These are phyloP conservation scores for Cladobotryum mycophilum DNA, from an alignment of 2,329 filamentous ascomycete species.

Conservation along the genomic window DNA sequence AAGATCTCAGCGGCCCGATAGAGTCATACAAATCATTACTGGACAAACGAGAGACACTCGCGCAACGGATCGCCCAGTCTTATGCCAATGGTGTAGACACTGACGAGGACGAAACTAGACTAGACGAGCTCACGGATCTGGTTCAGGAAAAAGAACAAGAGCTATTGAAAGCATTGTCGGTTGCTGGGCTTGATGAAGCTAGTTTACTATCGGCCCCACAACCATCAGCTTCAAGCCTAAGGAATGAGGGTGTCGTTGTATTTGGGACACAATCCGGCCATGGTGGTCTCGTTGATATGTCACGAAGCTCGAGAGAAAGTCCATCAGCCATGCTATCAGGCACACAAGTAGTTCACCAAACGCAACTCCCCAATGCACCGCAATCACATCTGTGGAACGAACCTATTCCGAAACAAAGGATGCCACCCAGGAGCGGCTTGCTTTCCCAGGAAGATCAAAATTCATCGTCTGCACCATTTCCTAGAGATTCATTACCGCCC, in stretches of 20 bases:
- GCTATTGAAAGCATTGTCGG: conserved; percentile 35
- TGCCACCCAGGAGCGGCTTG: conserved; percentile 17
- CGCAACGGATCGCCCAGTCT: conserved; percentile 41
- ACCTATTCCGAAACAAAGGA: conserved; percentile 14
- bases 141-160: conserved; percentile 38
- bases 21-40: conserved; percentile 37
- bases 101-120: conserved; percentile 42
- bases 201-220: conserved; percentile 28
- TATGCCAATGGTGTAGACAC: conserved; percentile 47
- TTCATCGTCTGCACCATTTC: conserved; percentile 19
- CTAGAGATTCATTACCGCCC: conserved; percentile 16
- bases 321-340: conserved; percentile 26
- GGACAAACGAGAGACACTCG: conserved; percentile 39
- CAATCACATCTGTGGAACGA: conserved; percentile 19
- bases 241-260: conserved; percentile 27
- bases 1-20: conserved; percentile 35
- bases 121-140: conserved; percentile 42
- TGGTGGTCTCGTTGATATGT: conserved; percentile 26
- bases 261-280: conserved; percentile 38
- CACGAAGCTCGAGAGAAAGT: conserved; percentile 27
- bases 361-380: conserved; percentile 35
- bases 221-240: conserved; percentile 9
- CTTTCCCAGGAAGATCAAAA: conserved; percentile 20
- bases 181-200: conserved; percentile 40
- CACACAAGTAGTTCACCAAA: conserved; percentile 47